Base-by-base conservation (phyloP, 2,329 filamentous ascomycete species). In the Exophiala sp. region DNA sequence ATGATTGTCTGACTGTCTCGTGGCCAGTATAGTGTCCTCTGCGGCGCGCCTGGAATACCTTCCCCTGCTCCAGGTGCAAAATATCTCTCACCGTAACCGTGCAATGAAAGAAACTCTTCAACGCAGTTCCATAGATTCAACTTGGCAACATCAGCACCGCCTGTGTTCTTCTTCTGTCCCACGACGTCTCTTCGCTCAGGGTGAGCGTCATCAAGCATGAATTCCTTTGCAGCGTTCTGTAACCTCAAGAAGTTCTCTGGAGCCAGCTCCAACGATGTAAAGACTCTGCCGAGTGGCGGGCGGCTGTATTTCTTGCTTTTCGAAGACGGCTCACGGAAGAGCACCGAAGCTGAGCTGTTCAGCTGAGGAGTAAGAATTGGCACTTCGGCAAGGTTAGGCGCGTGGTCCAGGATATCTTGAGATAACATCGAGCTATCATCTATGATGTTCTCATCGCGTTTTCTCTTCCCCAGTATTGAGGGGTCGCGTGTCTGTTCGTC, bases 221-320 rank as follows among this genome's bases (percentile, higher is more conserved):
- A 83, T 9, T 66, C 65, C 57, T 83, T 83, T 0, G 80, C 80
- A 11, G 76, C 77, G 14, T 77, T 73, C 62, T 82, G 79, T 5
- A 83, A 66, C 45, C 78, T 74, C 12, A 83, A 63, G 57, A 82
- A 83, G 55, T 77, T 77, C 64, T 82, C 80, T 0, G 80, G 78
- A 2, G 76, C 77, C 14, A 83, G 69, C 58, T 80, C 77, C 12
- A 83, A 72, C 1, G 79, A 81, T 24, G 77, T 68, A 60, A 81
- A 82, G 35, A 83, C 69, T 55, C 80, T 81, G 38, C 78, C 80
- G 71, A 82, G 81, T 3, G 80, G 78, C 16, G 79, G 79, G 1
- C 80, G 75, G 1, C 79, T 82, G 61, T 80, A 77, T 61, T 82
- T 82, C 65, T 80, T 80, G 47, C 75, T 73, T 33, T 71, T 71